Evolutionary conservation across 1,139 yeast genomes (phyloP).

Genomic region (Kurtzmaniella quercitrusa): DNA sequence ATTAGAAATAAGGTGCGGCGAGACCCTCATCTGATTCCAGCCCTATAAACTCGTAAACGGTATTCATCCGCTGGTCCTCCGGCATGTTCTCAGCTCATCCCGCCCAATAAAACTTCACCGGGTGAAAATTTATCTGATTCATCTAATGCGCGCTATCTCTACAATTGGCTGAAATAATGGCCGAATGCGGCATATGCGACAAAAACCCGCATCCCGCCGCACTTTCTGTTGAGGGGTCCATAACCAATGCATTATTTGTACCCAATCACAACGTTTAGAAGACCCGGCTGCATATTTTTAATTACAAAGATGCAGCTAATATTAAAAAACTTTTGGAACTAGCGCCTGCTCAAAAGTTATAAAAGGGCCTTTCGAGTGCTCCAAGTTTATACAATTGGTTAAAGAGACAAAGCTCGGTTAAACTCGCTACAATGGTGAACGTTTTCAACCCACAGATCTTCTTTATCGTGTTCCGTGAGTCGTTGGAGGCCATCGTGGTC

Average conservation of each 20-base stretch:
- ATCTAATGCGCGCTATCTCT: not conserved
- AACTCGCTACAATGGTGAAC: conserved; percentile 22
- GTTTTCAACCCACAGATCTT: conserved; percentile 61
- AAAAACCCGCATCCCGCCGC: not conserved
- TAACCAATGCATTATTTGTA: not conserved
- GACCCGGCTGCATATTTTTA: not conserved
- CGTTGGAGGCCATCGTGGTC: conserved; percentile 85
- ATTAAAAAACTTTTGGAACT: not conserved
- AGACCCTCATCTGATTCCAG: too few species aligned
- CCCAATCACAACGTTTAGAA: not conserved
- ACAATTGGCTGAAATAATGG: not conserved
- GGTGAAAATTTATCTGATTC: not conserved
- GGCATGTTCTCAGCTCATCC: not conserved
- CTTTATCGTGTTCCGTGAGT: conserved; percentile 86
- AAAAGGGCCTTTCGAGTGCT: not conserved
- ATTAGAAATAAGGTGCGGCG: too few species aligned
- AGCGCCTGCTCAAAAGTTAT: not conserved
- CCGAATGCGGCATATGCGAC: not conserved
- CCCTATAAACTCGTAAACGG: too few species aligned
- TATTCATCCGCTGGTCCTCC: not conserved
- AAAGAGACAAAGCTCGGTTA: not conserved
- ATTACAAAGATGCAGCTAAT: not conserved
- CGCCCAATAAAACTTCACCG: not conserved
- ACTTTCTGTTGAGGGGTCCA: not conserved
- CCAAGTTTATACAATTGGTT: not conserved